phyloP scores from a whole-genome alignment of 495 filamentous ascomycete genomes.

The Cudoniella acicularis region DNA sequence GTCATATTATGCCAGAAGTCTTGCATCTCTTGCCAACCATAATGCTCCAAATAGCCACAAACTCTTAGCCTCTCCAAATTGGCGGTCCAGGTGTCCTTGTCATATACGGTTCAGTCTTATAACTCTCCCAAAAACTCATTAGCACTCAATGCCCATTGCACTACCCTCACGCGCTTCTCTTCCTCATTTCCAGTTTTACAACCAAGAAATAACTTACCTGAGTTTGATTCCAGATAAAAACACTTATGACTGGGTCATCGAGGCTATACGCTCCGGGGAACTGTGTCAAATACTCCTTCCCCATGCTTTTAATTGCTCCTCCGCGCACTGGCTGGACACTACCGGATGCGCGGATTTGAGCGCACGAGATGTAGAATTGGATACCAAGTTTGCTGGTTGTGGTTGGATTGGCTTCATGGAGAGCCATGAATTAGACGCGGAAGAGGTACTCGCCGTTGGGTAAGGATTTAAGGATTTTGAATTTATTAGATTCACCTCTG shows the following conservation, averaged over 20 bases:
- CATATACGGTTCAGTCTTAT: not conserved
- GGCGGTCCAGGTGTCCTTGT: slow-evolving; percentile 6
- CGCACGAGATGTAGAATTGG: not conserved
- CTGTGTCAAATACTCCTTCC: not conserved
- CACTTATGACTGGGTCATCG: not conserved
- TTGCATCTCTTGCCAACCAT: too few species aligned
- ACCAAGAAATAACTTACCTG: not conserved
- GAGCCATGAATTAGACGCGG: not conserved
- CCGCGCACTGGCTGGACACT: not conserved
- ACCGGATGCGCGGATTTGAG: not conserved
- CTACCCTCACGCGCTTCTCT: not conserved
- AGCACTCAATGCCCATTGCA: not conserved
- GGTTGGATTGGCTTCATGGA: not conserved
- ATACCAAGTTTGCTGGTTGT: not conserved
- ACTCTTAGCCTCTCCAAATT: not conserved
- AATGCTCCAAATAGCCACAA: too few species aligned
- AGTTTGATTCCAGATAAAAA: not conserved
- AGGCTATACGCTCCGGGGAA: not conserved
- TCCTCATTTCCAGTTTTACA: not conserved
- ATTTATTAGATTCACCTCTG: too few species aligned
- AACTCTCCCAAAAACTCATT: not conserved
- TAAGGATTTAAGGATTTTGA: too few species aligned
- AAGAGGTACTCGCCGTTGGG: not conserved
- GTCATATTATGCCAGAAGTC: too few species aligned
- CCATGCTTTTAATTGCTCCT: not conserved